Base-by-base conservation (phyloP, 2,329 filamentous ascomycete species). In the Cytospora paraplurivora region DNA sequence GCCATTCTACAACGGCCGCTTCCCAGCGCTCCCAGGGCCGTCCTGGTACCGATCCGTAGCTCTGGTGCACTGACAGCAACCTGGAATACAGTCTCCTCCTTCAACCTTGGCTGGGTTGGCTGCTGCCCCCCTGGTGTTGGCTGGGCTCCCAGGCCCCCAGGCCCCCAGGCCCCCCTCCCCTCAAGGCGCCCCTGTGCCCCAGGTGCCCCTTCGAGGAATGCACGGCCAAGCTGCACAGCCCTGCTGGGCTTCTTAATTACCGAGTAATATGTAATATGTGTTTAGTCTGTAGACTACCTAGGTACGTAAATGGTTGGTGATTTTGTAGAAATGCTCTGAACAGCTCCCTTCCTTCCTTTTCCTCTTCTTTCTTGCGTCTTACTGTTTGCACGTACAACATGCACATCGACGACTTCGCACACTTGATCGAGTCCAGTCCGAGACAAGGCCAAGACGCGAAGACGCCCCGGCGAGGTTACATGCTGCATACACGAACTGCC, bases 221-320 rank as follows among this genome's bases (percentile, higher is more conserved):
- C 44, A 47, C 44, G 44, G 44, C n/a, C 44, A 7, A 47, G 27
- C n/a, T 47, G 44, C 44, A 47, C 44, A 47, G 44, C 44, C 44
- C n/a, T 47, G 44, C 44, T 47, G 44, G 44, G 44, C 44, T 10
- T 47, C 21, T 47, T 47, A 47, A 47, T 47, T 47, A 47, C n/a
- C 44, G 7, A 7, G 38, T n/a, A 44, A 17, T 47, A 47, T n/a
- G 44, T n/a, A 10, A 47, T n/a, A 7, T 11, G 8, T 10, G 44
- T 21, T 47, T 27, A 27, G 27, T 27, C 27, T 27, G 27, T 27
- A 27, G 27, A 27, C 27, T 27, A 27, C 27, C 27, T 27, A 27
- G 27, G 27, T 47, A 47, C n/a, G 44, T n/a, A 10, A 47, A 4
- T 17, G n/a, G 44, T 21, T 47, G 44, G 21, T n/a, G 12, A 21